Percentiles rank a stretch among this genome's conserved stretches.
These are phyloP conservation scores for Coemansia sp. DNA, from an alignment of 192 early-diverging fungal genomes.

Conservation along the genomic window DNA sequence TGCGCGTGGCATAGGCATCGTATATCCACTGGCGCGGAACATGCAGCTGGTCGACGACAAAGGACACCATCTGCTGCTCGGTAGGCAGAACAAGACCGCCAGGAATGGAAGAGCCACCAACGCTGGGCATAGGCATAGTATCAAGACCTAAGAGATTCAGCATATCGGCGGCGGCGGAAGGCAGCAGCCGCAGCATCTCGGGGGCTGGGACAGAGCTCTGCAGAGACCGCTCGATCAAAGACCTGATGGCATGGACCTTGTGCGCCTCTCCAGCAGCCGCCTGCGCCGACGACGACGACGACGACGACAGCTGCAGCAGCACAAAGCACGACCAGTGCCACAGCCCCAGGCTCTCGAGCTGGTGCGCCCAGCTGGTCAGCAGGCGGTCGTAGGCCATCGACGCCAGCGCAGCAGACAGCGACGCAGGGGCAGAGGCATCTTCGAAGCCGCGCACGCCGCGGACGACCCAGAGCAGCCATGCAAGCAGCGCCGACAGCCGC, in stretches of 20 bases:
- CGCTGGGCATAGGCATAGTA: too few relatives aligned
- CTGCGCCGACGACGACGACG: not conserved
- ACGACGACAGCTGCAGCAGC: constrained; percentile 60
- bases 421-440: constrained; percentile 22
- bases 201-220: constrained; percentile 14
- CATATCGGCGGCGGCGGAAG: constrained; percentile 8
- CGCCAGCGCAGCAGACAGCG: not conserved
- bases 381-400: constrained; percentile 52
- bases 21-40: constrained; percentile 63
- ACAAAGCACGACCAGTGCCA: constrained; percentile 88
- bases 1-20: constrained; percentile 43
- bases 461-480: constrained; percentile 50
- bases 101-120: not conserved
- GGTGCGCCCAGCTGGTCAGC: constrained; percentile 59
- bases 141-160: too few relatives aligned
- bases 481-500: constrained; percentile 67
- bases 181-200: constrained; percentile 10
- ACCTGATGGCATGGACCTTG: constrained; percentile 53
- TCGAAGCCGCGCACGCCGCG: constrained; percentile 52
- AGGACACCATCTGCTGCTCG: constrained; percentile 34
- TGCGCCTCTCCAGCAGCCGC: constrained; percentile 9
- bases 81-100: not conserved
- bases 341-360: constrained; percentile 71
- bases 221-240: constrained; percentile 31
- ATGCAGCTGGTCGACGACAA: constrained; percentile 59